phyloP scores from a whole-genome alignment of 495 filamentous ascomycete genomes.

The Aspergillus nanangensis region DNA sequence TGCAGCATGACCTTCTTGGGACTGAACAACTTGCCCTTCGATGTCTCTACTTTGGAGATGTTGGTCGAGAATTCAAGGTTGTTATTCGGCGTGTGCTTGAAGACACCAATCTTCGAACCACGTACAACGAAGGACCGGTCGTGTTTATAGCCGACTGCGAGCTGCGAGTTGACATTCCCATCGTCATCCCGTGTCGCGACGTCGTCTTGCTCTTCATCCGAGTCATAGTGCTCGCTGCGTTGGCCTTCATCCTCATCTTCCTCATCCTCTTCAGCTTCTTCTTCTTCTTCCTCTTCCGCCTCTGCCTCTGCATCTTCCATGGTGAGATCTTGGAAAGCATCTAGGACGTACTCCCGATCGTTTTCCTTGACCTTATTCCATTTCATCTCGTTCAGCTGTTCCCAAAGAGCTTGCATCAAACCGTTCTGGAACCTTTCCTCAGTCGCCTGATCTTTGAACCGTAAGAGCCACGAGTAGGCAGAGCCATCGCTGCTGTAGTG shows the following conservation, averaged over 20 bases:
- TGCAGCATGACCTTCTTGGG: slow-evolving; percentile 99
- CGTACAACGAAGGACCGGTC: slow-evolving; percentile 96
- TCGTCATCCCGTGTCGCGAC: slow-evolving; percentile 67
- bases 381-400: slow-evolving; percentile 91
- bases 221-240: slow-evolving; percentile 79
- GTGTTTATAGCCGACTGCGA: slow-evolving; percentile 98
- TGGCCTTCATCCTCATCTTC: slow-evolving; percentile 62
- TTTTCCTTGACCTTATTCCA: slow-evolving; percentile 90
- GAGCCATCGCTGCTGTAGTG: slow-evolving; percentile 84
- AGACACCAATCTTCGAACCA: slow-evolving; percentile 96
- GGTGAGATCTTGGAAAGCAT: slow-evolving; percentile 90
- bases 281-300: slow-evolving; percentile 56
- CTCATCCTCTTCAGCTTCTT: slow-evolving; percentile 63
- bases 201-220: slow-evolving; percentile 88
- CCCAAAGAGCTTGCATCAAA: slow-evolving; percentile 93
- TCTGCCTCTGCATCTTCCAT: slow-evolving; percentile 73
- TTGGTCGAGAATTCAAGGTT: slow-evolving; percentile 95
- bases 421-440: slow-evolving; percentile 90
- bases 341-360: slow-evolving; percentile 89
- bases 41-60: slow-evolving; percentile 92
- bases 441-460: slow-evolving; percentile 78
- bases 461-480: slow-evolving; percentile 92
- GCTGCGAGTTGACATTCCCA: slow-evolving; percentile 84
- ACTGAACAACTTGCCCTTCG: slow-evolving; percentile 80
- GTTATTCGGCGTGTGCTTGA: slow-evolving; percentile 93